These are phyloP conservation scores for Phoenix dactylifera DNA, from an alignment of 176 grass and related monocot genomes.

Conservation along the genomic window DNA sequence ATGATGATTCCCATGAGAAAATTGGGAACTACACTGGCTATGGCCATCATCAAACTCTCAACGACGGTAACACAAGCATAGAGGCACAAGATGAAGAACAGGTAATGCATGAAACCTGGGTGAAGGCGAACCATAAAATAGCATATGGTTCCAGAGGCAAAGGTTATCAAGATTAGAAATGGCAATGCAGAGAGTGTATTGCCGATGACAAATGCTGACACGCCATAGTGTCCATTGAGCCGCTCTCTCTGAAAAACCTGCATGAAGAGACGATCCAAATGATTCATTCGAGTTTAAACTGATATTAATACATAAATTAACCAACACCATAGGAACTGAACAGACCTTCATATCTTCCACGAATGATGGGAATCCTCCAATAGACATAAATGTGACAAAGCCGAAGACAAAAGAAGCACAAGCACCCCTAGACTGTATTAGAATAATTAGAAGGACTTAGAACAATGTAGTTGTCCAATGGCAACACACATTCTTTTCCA, in stretches of 20 bases:
- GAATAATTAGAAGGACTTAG: not conserved
- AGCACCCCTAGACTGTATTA: slow-evolving; percentile 53
- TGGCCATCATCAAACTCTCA: slow-evolving; percentile 99
- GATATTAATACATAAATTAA: no score
- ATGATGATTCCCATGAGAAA: slow-evolving; percentile 99
- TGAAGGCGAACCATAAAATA: slow-evolving; percentile 93
- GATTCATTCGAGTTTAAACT: no score
- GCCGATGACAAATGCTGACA: slow-evolving; percentile 77
- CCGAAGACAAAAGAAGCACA: slow-evolving; percentile 89
- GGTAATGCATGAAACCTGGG: slow-evolving; percentile 71
- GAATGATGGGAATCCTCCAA: slow-evolving; percentile 97
- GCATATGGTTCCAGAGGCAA: slow-evolving; percentile 80
- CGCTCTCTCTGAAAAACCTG: slow-evolving; percentile 98
- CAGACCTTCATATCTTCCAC: slow-evolving; percentile 99
- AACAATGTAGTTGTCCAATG: no score
- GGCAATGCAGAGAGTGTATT: slow-evolving; percentile 88
- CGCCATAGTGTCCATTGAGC: slow-evolving; percentile 91
- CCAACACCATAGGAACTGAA: not conserved
- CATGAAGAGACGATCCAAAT: not conserved
- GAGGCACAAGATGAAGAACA: slow-evolving; percentile 80
- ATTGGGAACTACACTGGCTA: slow-evolving; percentile 97
- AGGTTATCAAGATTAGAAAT: slow-evolving; percentile 80
- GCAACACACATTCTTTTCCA: no score
- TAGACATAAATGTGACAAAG: slow-evolving; percentile 99
- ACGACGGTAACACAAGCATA: slow-evolving; percentile 90